These are phyloP conservation scores for Thelephora ganbajun DNA, from an alignment of 768 basidiomycete species.

Conservation along the genomic window DNA sequence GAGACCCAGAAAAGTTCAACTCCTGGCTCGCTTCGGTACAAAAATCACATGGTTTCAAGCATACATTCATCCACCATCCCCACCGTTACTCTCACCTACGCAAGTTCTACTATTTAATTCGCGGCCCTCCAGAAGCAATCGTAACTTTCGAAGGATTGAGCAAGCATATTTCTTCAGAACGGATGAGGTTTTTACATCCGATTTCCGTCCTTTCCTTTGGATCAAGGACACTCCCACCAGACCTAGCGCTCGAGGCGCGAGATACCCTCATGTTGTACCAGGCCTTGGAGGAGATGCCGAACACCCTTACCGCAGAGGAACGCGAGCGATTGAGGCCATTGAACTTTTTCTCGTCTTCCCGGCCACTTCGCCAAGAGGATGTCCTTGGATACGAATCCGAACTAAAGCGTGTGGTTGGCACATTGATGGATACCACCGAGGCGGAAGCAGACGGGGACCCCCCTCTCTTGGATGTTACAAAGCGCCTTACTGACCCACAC, in stretches of 20 bases:
- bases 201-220: constrained; percentile 45
- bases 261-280: constrained; percentile 42
- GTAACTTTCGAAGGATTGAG: constrained; percentile 24
- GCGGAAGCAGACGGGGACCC: constrained; percentile 14
- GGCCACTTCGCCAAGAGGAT: constrained; percentile 42
- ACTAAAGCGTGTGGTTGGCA: constrained; percentile 30
- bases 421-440: constrained; percentile 24
- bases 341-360: constrained; percentile 27
- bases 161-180: constrained; percentile 22
- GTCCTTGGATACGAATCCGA: constrained; percentile 41
- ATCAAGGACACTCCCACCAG: constrained; percentile 34
- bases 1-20: constrained; percentile 50
- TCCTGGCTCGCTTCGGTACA: constrained; percentile 53
- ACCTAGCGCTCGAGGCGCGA: constrained; percentile 46
- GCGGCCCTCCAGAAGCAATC: constrained; percentile 11
- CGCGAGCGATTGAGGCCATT: constrained; percentile 26
- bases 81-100: constrained; percentile 65
- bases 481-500: constrained; percentile 25
- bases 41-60: constrained; percentile 38
- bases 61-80: constrained; percentile 46
- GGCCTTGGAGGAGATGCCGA: constrained; percentile 20
- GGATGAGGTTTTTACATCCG: constrained; percentile 48
- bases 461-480: constrained; percentile 25
- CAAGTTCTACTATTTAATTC: constrained; percentile 42
- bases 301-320: constrained; percentile 9